These are phyloP conservation scores for Yamadazyma akitaensis DNA, from an alignment of 805 yeast genomes.

Conservation along the genomic window DNA sequence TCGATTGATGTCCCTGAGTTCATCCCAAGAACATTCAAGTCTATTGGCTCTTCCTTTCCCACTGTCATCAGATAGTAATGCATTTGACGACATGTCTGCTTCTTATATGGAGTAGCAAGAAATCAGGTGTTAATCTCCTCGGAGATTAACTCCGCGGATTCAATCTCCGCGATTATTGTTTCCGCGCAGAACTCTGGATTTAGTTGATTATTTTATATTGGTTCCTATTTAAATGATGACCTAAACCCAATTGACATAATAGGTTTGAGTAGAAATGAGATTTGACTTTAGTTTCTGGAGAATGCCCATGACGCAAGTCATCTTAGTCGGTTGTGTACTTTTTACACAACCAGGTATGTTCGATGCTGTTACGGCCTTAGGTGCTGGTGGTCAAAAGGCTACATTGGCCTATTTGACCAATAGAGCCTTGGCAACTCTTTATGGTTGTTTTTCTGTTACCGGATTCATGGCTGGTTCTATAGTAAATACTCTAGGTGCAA, in stretches of 20 bases:
- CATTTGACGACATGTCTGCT: no score
- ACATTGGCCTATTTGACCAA: constrained; percentile 8
- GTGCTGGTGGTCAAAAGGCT: constrained; percentile 13
- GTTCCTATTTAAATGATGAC: no score
- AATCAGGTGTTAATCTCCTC: no score
- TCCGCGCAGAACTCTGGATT: background rate
- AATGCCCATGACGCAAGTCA: constrained; percentile 9
- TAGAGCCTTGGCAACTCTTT: constrained; percentile 9
- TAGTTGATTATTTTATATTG: no score
- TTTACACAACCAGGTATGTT: constrained; percentile 13
- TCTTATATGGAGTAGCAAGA: no score
- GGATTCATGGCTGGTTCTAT: constrained; percentile 14
- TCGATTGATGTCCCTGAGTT: constrained; percentile 15
- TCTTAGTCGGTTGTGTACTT: constrained; percentile 9
- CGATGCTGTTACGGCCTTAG: constrained; percentile 11
- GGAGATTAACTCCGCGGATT: no score
- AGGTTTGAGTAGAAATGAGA: no score
- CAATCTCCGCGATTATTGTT: background rate
- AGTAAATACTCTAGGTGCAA: constrained; percentile 11
- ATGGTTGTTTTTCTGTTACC: constrained; percentile 12
- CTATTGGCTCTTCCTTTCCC: background rate
- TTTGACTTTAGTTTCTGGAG: background rate
- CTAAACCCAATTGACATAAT: no score
- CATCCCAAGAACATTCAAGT: constrained; percentile 11
- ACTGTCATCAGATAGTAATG: no score